Evolutionary conservation across 225 moss, liverwort and hornwort genomes (phyloP).

Genomic region (Lunularia cruciata): DNA sequence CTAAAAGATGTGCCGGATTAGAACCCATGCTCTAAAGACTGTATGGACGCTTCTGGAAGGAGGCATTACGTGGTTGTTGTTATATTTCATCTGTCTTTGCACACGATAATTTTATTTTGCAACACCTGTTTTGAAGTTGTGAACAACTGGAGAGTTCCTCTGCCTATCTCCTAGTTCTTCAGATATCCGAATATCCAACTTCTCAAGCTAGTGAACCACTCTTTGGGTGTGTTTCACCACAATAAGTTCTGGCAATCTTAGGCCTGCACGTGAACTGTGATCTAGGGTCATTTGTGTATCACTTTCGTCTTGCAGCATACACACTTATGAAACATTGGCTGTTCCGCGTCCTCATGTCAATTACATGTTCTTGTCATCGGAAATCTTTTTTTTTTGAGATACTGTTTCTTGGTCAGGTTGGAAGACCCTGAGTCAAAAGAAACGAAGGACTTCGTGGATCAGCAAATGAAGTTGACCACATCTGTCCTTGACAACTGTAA

Average conservation of each 20-base stretch:
- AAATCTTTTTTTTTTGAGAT: no score
- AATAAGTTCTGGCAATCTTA: no score
- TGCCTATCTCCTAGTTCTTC: neutral
- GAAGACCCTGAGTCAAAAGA: slow-evolving; percentile 72
- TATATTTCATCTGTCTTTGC: neutral
- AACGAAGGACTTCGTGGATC: slow-evolving; percentile 51
- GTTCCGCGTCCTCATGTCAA: no score
- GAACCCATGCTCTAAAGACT: neutral
- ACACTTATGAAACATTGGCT: no score
- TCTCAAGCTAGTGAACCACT: neutral
- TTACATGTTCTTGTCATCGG: no score
- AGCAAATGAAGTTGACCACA: slow-evolving; percentile 53
- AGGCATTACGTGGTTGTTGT: neutral
- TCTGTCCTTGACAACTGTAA: slow-evolving; percentile 51
- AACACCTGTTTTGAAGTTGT: neutral
- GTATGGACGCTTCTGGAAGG: neutral
- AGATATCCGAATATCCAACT: neutral
- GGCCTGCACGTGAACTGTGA: no score
- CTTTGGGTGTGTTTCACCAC: neutral
- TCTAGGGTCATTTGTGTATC: no score
- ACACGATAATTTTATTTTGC: neutral
- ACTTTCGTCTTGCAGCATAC: no score
- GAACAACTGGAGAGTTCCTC: neutral
- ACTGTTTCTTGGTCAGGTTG: slow-evolving; percentile 56
- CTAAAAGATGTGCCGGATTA: neutral